A percentile compares a stretch with the other conserved stretches of the same genome.
Evolutionary conservation across 805 yeast genomes (phyloP).

Genomic region (Pichia gijzeniarum): DNA sequence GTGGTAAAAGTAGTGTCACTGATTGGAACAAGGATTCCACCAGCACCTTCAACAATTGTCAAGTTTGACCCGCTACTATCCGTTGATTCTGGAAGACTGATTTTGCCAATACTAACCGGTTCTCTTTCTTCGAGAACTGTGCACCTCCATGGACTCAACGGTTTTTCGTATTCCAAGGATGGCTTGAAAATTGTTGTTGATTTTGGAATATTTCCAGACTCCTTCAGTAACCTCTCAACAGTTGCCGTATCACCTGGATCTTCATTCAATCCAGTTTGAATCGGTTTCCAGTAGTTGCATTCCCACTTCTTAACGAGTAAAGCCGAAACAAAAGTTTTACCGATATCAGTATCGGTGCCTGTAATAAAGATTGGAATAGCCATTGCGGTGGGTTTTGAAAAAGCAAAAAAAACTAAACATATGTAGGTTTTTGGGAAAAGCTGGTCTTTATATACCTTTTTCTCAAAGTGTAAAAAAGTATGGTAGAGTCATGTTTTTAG

Average conservation of each 20-base stretch:
- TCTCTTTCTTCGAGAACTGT: conserved; percentile 9
- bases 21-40: conserved; percentile 18
- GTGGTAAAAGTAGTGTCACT: conserved; percentile 9
- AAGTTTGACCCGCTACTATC: background rate
- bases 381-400: background rate
- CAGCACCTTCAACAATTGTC: conserved; percentile 18
- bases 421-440: too few species aligned
- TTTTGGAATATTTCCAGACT: background rate
- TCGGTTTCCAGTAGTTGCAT: conserved; percentile 9
- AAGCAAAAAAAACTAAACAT: too few species aligned
- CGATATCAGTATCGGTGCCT: conserved; percentile 10
- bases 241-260: conserved; percentile 9
- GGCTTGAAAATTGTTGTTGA: conserved; percentile 6
- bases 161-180: conserved; percentile 9
- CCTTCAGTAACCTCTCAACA: background rate
- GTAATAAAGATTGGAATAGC: conserved; percentile 4
- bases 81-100: background rate
- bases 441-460: too few species aligned
- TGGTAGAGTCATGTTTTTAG: background rate
- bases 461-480: background rate
- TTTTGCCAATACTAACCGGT: background rate
- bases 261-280: conserved; percentile 7
- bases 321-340: conserved; percentile 10
- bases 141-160: conserved; percentile 21
- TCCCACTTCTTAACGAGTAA: conserved; percentile 6